Evolutionary conservation across 2,329 filamentous ascomycete species (phyloP).

Genomic region (Delphinella strobiligena): DNA sequence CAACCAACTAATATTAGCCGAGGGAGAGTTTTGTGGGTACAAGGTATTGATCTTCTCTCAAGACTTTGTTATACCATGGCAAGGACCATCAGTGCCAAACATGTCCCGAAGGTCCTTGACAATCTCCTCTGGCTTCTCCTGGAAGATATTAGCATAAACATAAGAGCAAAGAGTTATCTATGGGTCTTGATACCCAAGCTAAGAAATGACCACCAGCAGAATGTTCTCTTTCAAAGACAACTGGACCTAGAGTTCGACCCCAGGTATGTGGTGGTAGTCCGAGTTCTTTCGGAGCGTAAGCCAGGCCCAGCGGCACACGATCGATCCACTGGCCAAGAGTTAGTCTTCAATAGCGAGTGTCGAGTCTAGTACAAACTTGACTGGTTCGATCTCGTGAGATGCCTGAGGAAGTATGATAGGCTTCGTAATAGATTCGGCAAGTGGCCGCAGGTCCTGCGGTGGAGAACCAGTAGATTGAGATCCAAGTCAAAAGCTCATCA

Average conservation of each 20-base stretch:
- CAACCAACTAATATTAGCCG: too few species aligned
- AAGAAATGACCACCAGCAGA: conserved; percentile 46
- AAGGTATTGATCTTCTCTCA: too few species aligned
- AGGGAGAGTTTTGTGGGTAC: too few species aligned
- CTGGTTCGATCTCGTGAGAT: background rate
- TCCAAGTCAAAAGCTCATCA: conserved; percentile 65
- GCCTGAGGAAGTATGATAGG: conserved; percentile 33
- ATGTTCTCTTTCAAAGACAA: conserved; percentile 45
- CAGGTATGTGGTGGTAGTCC: background rate
- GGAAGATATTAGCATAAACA: too few species aligned
- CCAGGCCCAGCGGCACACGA: background rate
- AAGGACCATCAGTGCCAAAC: conserved; percentile 36
- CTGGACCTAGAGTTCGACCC: conserved; percentile 38
- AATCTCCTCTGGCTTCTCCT: conserved; percentile 42
- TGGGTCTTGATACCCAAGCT: too few species aligned
- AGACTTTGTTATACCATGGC: conserved; percentile 10
- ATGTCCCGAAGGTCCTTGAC: conserved; percentile 41
- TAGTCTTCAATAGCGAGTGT: too few species aligned
- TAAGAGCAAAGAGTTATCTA: too few species aligned
- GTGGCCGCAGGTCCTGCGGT: conserved; percentile 56
- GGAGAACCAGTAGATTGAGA: conserved; percentile 61
- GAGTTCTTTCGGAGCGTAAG: background rate
- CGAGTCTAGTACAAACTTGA: too few species aligned
- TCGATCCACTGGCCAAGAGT: background rate
- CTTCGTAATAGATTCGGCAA: conserved; percentile 62